Conservation (phyloP, 2,329 filamentous ascomycete species). For the Aspergillus luchuensis region DNA sequence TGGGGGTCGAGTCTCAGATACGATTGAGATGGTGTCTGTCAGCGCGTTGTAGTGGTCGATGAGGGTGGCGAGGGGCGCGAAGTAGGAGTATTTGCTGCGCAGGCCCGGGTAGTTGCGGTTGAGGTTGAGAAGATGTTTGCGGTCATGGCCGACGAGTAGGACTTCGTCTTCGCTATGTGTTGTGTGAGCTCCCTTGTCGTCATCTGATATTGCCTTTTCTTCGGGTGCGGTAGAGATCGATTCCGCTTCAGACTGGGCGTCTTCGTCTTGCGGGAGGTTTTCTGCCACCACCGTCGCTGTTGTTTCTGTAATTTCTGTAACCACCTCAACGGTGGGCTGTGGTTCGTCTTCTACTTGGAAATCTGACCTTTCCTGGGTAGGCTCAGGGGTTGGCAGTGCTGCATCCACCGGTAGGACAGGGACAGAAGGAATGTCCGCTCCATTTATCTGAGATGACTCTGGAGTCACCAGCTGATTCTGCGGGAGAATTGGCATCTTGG, state of each 20-base stretch:
- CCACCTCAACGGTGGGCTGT: neutral
- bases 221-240: neutral
- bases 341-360: neutral
- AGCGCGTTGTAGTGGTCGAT: slow-evolving; percentile 43
- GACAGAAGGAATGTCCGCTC: neutral
- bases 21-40: slow-evolving; percentile 48
- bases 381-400: slow-evolving; percentile 17
- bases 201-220: slow-evolving; percentile 4
- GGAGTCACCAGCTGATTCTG: slow-evolving; percentile 23
- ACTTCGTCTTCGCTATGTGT: slow-evolving; percentile 16
- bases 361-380: slow-evolving; percentile 14
- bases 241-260: slow-evolving; percentile 5
- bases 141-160: slow-evolving; percentile 9
- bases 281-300: neutral
- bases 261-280: neutral
- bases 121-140: slow-evolving; percentile 14
- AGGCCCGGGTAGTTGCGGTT: slow-evolving; percentile 38
- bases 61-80: slow-evolving; percentile 46
- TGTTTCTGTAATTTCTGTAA: neutral
- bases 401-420: neutral
- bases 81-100: slow-evolving; percentile 47
- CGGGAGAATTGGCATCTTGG: neutral
- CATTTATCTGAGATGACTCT: slow-evolving; percentile 27
- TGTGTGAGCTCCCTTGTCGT: slow-evolving; percentile 7
- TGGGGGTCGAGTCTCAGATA: slow-evolving; percentile 34